Conservation (phyloP, 2,329 filamentous ascomycete species). For the Fusarium neocosmosporiellum region DNA sequence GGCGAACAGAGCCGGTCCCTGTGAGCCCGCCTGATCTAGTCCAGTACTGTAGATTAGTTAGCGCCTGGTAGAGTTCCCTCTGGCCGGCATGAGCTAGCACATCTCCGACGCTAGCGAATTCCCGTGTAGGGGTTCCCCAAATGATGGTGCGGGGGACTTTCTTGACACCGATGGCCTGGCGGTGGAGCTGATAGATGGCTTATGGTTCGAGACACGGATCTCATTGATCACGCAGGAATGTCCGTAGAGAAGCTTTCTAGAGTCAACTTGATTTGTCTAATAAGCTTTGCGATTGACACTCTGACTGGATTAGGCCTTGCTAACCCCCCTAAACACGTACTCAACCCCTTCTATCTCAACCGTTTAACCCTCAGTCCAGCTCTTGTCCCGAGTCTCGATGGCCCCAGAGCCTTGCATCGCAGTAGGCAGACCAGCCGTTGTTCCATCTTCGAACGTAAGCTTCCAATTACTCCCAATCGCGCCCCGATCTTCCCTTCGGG, state of each 20-base stretch:
- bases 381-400: neutral
- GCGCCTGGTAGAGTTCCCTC: neutral
- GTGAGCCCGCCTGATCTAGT: neutral
- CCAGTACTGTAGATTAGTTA: neutral
- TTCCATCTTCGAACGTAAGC: neutral
- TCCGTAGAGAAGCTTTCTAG: neutral
- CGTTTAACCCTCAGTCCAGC: neutral
- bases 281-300: neutral
- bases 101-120: slow-evolving; percentile 7
- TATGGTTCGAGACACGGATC: neutral
- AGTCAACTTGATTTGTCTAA: neutral
- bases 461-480: neutral
- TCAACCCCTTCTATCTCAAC: neutral
- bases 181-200: neutral
- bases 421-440: neutral
- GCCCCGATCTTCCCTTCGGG: neutral
- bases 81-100: neutral
- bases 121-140: neutral
- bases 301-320: neutral
- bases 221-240: neutral
- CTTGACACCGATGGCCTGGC: neutral
- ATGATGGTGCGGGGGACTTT: neutral
- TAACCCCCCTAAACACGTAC: neutral
- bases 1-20: neutral
- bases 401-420: neutral